phyloP scores from a whole-genome alignment of 2,329 filamentous ascomycete species.

The Teratosphaeria gauchensis region DNA sequence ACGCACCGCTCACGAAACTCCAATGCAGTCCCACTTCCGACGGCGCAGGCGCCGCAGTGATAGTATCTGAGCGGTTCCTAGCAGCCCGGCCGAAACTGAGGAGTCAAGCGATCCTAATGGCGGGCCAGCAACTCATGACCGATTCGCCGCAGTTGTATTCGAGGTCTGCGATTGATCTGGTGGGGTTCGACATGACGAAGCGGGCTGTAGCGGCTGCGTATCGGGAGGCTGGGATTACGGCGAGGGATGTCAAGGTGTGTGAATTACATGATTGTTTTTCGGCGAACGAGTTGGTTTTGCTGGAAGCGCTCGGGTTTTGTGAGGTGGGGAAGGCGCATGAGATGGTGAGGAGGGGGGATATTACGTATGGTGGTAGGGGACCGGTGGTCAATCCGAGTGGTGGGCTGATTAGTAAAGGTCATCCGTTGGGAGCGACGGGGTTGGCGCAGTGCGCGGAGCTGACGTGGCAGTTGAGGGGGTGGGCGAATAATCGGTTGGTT shows the following conservation, averaged over 20 bases:
- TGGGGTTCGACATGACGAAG: slow-evolving; percentile 78
- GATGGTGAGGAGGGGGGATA: slow-evolving; percentile 75
- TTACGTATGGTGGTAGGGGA: slow-evolving; percentile 73
- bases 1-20: slow-evolving; percentile 85
- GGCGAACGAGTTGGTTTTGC: slow-evolving; percentile 82
- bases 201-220: slow-evolving; percentile 59
- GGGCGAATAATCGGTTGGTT: slow-evolving; percentile 81
- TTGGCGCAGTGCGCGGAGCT: slow-evolving; percentile 88
- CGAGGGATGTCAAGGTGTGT: slow-evolving; percentile 67
- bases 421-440: slow-evolving; percentile 83
- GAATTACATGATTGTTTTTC: slow-evolving; percentile 97
- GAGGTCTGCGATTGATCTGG: slow-evolving; percentile 69
- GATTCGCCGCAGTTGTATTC: slow-evolving; percentile 75
- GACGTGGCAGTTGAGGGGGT: slow-evolving; percentile 82
- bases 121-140: slow-evolving; percentile 76
- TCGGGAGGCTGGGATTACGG: slow-evolving; percentile 57
- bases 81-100: slow-evolving; percentile 72
- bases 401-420: slow-evolving; percentile 87
- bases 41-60: slow-evolving; percentile 75
- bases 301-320: slow-evolving; percentile 73
- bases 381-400: slow-evolving; percentile 85
- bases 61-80: slow-evolving; percentile 84
- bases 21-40: slow-evolving; percentile 97
- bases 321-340: slow-evolving; percentile 80
- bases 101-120: slow-evolving; percentile 74